A percentile compares a stretch with the other conserved stretches of the same genome.
These are phyloP conservation scores for Suhomyces kilbournensis DNA, from an alignment of 805 yeast species.

Conservation along the genomic window DNA sequence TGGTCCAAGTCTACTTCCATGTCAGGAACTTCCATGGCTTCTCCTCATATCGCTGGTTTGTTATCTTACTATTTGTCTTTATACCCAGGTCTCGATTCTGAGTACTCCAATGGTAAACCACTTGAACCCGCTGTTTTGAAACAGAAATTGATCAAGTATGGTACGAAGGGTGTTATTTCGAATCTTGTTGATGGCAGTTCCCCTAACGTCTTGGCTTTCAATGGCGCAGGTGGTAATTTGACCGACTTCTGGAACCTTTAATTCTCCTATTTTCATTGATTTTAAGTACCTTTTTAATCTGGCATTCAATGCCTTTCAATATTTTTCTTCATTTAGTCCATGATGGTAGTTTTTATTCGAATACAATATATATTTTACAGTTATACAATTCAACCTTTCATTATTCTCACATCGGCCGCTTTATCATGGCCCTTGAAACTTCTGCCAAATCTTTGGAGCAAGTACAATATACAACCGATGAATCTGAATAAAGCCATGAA, in stretches of 20 bases:
- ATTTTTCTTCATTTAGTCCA: background rate
- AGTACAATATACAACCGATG: slow-evolving; percentile 50
- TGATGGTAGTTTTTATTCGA: background rate
- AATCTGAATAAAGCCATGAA: slow-evolving; percentile 57
- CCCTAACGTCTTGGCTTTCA: slow-evolving; percentile 73
- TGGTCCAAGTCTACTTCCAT: slow-evolving; percentile 77
- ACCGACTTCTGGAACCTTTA: slow-evolving; percentile 55
- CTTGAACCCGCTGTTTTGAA: slow-evolving; percentile 73
- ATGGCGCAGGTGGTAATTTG: slow-evolving; percentile 77
- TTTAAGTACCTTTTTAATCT: background rate
- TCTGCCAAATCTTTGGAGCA: slow-evolving; percentile 34
- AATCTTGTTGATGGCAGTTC: slow-evolving; percentile 67
- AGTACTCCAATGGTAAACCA: slow-evolving; percentile 51
- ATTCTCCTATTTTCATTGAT: background rate
- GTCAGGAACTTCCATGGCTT: slow-evolving; percentile 98
- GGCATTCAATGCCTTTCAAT: background rate
- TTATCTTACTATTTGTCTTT: slow-evolving; percentile 84
- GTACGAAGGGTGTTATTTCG: slow-evolving; percentile 55
- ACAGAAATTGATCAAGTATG: slow-evolving; percentile 68
- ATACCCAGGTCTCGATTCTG: slow-evolving; percentile 71
- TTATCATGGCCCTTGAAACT: slow-evolving; percentile 19
- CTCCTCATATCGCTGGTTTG: slow-evolving; percentile 93
- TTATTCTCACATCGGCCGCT: background rate
- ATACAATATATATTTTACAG: background rate
- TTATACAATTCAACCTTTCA: background rate